Evolutionary conservation across 306 rosid species (phyloP).

Genomic region (Pyrus betulifolia): DNA sequence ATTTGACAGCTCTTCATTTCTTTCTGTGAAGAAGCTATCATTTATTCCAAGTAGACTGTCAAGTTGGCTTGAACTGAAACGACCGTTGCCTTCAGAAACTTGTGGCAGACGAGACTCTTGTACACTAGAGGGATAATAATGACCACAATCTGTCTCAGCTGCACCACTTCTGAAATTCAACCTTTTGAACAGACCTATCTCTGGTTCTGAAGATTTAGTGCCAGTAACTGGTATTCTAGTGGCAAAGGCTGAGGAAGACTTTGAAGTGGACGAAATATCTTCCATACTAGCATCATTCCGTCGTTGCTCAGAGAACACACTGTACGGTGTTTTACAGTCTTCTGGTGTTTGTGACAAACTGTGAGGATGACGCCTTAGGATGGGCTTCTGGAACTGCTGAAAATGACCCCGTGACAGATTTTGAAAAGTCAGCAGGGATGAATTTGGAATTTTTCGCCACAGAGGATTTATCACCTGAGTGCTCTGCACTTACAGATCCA

Average conservation of each 20-base stretch:
- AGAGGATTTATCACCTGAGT: slow-evolving; percentile 29
- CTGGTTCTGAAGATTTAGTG: slow-evolving; percentile 30
- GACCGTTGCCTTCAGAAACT: slow-evolving; percentile 18
- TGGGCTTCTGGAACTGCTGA: slow-evolving; percentile 31
- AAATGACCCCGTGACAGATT: slow-evolving; percentile 29
- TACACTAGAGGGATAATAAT: slow-evolving; percentile 18
- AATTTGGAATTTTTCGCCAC: slow-evolving; percentile 22
- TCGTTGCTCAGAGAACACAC: slow-evolving; percentile 28
- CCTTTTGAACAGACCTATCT: slow-evolving; percentile 18
- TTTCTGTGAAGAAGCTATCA: slow-evolving; percentile 28
- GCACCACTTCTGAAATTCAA: slow-evolving; percentile 23
- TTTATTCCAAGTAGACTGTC: slow-evolving; percentile 31
- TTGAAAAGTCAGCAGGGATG: slow-evolving; percentile 27
- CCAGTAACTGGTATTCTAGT: slow-evolving; percentile 23
- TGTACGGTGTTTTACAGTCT: slow-evolving; percentile 15
- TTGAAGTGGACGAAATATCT: slow-evolving; percentile 13
- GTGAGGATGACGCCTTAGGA: slow-evolving; percentile 20
- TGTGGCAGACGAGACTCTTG: slow-evolving; percentile 27
- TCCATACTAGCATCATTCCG: slow-evolving; percentile 23
- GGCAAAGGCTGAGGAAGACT: slow-evolving; percentile 14
- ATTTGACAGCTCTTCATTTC: slow-evolving; percentile 28
- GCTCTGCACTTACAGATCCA: slow-evolving; percentile 21
- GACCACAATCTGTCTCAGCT: slow-evolving; percentile 23
- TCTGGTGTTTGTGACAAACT: slow-evolving; percentile 24
- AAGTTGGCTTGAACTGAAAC: slow-evolving; percentile 33